Percentiles rank a stretch among this genome's conserved stretches.
These are phyloP conservation scores for Flaveria sonorensis DNA, from an alignment of 129 eudicot genomes.

Conservation along the genomic window DNA sequence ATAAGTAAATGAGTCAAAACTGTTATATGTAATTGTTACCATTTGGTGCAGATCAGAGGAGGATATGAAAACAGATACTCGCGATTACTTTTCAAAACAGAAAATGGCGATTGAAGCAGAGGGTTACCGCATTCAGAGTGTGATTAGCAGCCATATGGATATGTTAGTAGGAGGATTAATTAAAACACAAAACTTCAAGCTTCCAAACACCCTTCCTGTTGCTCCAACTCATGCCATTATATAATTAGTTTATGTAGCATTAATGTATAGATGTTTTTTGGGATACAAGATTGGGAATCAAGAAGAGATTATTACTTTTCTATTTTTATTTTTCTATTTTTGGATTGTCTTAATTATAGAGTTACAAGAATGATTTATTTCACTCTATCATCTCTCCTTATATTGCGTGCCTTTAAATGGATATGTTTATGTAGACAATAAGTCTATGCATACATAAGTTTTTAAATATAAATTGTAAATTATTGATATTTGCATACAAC, in stretches of 20 bases:
- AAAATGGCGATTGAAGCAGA: constrained; percentile 37
- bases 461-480: no score
- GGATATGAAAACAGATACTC: constrained; percentile 42
- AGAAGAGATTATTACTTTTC: neutral
- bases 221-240: constrained; percentile 29
- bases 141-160: constrained; percentile 68
- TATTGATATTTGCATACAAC: no score
- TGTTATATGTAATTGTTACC: neutral
- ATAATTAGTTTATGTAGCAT: neutral
- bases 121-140: constrained; percentile 43
- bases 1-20: neutral
- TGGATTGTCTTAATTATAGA: neutral
- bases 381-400: neutral
- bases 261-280: constrained; percentile 28
- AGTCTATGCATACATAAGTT: no score
- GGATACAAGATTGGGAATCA: constrained; percentile 18
- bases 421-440: no score
- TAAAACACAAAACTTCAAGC: constrained; percentile 47
- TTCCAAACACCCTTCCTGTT: constrained; percentile 52
- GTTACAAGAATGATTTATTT: neutral
- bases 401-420: no score
- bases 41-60: constrained; percentile 45
- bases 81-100: constrained; percentile 40
- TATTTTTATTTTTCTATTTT: neutral
- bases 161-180: constrained; percentile 35